phyloP scores from a whole-genome alignment of 2,329 filamentous ascomycete species.

The Dactylonectria estremocensis region DNA sequence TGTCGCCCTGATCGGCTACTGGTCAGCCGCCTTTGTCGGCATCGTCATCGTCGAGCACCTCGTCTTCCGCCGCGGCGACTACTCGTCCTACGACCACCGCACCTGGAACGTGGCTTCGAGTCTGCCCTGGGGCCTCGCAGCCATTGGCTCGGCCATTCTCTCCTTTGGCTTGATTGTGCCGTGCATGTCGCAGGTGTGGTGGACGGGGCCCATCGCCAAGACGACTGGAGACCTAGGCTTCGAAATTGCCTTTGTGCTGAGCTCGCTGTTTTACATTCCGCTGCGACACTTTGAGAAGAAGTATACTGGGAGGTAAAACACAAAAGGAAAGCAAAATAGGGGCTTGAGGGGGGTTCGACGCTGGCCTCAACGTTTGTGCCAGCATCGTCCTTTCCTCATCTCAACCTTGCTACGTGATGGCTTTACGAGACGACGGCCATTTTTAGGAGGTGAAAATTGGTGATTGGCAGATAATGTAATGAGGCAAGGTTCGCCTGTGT shows the following conservation, averaged over 20 bases:
- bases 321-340: no score
- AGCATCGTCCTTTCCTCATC: neutral
- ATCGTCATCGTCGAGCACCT: slow-evolving; percentile 66
- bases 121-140: slow-evolving; percentile 64
- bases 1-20: slow-evolving; percentile 71
- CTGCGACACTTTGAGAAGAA: slow-evolving; percentile 63
- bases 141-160: slow-evolving; percentile 61
- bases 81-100: slow-evolving; percentile 61
- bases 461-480: slow-evolving; percentile 20
- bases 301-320: slow-evolving; percentile 44
- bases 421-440: slow-evolving; percentile 22
- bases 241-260: slow-evolving; percentile 72
- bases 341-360: neutral
- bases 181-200: slow-evolving; percentile 74
- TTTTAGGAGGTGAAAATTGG: neutral
- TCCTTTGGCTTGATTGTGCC: slow-evolving; percentile 69
- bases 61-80: slow-evolving; percentile 63
- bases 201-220: slow-evolving; percentile 71
- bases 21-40: slow-evolving; percentile 69
- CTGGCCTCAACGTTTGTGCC: neutral
- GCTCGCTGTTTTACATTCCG: slow-evolving; percentile 63
- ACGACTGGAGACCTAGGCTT: slow-evolving; percentile 77
- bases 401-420: slow-evolving; percentile 4
- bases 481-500: slow-evolving; percentile 2
- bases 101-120: slow-evolving; percentile 63